phyloP scores from a whole-genome alignment of 345 rosid species.

The Rhodamnia argentea region DNA sequence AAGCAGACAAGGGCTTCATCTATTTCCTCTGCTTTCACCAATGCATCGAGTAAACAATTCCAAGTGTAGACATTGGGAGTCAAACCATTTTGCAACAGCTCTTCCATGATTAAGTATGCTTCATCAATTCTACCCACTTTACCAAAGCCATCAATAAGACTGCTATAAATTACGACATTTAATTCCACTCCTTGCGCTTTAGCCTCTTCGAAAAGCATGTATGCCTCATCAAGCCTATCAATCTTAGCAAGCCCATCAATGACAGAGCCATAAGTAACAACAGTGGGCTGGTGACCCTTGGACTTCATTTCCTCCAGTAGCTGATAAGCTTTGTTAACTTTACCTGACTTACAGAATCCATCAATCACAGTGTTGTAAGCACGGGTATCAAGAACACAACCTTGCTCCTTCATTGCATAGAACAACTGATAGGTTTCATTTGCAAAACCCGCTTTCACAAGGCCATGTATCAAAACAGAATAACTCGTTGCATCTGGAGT shows the following conservation, averaged over 20 bases:
- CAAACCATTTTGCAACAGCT: conserved; percentile 86
- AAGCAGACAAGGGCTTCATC: conserved; percentile 81
- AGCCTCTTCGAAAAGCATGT: conserved; percentile 97
- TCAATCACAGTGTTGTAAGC: conserved; percentile 79
- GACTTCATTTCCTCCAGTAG: conserved; percentile 92
- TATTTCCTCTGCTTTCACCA: conserved; percentile 87
- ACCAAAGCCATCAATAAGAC: conserved; percentile 94
- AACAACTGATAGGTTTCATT: conserved; percentile 67
- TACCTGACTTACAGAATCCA: conserved; percentile 92
- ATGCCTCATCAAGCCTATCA: conserved; percentile 96
- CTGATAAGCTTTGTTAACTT: conserved; percentile 86
- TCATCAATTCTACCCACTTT: conserved; percentile 95
- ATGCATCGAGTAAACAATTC: conserved; percentile 92
- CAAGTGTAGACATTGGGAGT: conserved; percentile 73
- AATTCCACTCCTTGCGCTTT: conserved; percentile 59
- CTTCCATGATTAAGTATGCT: conserved; percentile 92
- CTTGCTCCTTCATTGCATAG: conserved; percentile 87
- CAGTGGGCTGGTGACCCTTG: conserved; percentile 68
- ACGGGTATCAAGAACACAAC: conserved; percentile 72
- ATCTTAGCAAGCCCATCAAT: conserved; percentile 85
- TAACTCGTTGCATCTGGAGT: conserved; percentile 74
- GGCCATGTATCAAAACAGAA: conserved; percentile 72
- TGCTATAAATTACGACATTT: conserved; percentile 71
- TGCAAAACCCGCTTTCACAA: conserved; percentile 78
- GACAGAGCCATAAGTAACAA: conserved; percentile 87